Percentiles rank a stretch among this genome's conserved stretches.
phyloP scores from a whole-genome alignment of 2,329 filamentous ascomycete genomes.

The Exophiala oligosperma region DNA sequence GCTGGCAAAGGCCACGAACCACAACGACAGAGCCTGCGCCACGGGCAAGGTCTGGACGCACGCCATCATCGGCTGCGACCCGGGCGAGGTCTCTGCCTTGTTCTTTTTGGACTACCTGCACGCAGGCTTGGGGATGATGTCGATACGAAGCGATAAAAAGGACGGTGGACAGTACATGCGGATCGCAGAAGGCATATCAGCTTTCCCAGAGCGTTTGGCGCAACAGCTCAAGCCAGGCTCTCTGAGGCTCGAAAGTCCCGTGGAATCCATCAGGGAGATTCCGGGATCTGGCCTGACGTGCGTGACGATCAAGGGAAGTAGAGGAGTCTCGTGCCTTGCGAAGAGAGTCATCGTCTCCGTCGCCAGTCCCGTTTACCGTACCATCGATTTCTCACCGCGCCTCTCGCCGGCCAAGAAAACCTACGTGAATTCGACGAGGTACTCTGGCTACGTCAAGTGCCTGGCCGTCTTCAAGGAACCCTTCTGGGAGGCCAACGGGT shows the following conservation, averaged over 20 bases:
- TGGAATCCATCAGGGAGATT: too few species aligned
- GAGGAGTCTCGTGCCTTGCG: constrained; percentile 28
- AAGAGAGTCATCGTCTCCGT: constrained; percentile 30
- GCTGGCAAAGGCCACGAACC: constrained; percentile 15
- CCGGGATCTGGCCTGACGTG: too few species aligned
- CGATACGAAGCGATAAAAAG: constrained; percentile 54
- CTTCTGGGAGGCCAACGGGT: constrained; percentile 43
- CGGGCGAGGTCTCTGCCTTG: constrained; percentile 49
- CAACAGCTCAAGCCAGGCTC: constrained; percentile 30
- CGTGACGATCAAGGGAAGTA: constrained; percentile 23
- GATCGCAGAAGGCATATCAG: constrained; percentile 48
- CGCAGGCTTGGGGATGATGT: constrained; percentile 50
- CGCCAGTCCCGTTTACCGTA: not conserved
- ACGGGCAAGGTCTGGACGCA: constrained; percentile 37
- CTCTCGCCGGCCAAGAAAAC: constrained; percentile 43
- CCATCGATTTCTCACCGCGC: constrained; percentile 48
- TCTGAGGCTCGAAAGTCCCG: too few species aligned
- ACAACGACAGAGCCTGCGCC: constrained; percentile 2
- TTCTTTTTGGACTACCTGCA: constrained; percentile 58
- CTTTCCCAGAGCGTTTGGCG: constrained; percentile 40
- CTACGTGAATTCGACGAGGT: constrained; percentile 33
- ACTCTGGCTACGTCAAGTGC: constrained; percentile 52
- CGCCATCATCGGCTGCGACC: constrained; percentile 52
- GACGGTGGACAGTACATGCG: constrained; percentile 55
- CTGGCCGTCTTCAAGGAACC: constrained; percentile 44